Percentiles rank a stretch among this genome's conserved stretches.
phyloP scores from a whole-genome alignment of 768 basidiomycete genomes.

The Ramaria sp. region DNA sequence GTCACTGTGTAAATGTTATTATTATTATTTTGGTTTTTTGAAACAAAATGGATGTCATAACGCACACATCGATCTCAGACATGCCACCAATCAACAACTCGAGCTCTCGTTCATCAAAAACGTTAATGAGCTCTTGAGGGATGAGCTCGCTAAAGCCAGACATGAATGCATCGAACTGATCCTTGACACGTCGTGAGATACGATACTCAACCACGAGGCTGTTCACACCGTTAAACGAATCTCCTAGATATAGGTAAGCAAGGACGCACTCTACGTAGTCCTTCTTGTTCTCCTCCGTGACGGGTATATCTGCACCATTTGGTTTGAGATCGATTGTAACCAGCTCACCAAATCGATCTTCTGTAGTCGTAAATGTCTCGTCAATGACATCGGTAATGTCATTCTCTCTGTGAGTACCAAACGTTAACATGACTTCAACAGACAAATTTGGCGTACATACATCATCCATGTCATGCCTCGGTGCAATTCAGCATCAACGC shows the following conservation, averaged over 20 bases:
- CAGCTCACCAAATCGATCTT: constrained; percentile 97
- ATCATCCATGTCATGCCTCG: constrained; percentile 98
- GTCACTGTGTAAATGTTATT: constrained; percentile 51
- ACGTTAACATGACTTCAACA: constrained; percentile 14
- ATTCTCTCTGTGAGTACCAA: constrained; percentile 59
- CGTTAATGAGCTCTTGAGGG: constrained; percentile 94
- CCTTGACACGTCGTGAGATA: constrained; percentile 93
- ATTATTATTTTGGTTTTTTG: too few species aligned
- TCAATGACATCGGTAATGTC: constrained; percentile 98
- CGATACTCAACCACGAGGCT: constrained; percentile 86
- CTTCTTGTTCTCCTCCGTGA: constrained; percentile 98
- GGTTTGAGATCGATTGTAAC: constrained; percentile 92
- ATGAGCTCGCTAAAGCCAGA: constrained; percentile 99
- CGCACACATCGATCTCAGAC: constrained; percentile 98
- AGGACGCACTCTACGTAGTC: constrained; percentile 76
- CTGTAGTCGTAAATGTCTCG: constrained; percentile 93
- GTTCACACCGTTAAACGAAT: constrained; percentile 1
- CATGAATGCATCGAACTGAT: constrained; percentile 99
- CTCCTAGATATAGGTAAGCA: not conserved
- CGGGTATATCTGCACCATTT: constrained; percentile 74
- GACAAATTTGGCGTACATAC: constrained; percentile 35
- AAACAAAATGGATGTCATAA: not conserved
- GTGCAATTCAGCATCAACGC: constrained; percentile 90
- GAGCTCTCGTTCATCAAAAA: constrained; percentile 96
- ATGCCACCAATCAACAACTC: constrained; percentile 97